These are phyloP conservation scores for Mesotaenium endlicherianum DNA, from an alignment of 139 green algal species.

Conservation along the genomic window DNA sequence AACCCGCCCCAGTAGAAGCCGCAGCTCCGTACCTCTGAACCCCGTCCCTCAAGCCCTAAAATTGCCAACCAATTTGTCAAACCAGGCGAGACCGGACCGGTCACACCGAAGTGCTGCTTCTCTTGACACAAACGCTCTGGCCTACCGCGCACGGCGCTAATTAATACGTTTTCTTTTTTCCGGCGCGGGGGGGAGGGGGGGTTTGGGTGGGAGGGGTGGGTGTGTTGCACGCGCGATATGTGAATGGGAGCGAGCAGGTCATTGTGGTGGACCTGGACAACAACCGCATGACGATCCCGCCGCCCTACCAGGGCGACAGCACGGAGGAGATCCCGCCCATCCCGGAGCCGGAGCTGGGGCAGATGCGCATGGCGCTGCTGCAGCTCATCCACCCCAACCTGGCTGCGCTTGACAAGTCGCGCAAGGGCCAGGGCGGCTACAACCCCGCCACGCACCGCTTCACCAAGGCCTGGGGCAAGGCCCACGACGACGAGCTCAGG, in stretches of 20 bases:
- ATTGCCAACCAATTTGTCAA: too few species aligned
- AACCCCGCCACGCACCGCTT: neutral
- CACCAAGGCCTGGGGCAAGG: slow-evolving; percentile 2
- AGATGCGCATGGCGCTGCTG: slow-evolving; percentile 1
- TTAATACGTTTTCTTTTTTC: too few species aligned
- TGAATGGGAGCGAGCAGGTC: slow-evolving; percentile 1
- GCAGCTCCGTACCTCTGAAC: too few species aligned
- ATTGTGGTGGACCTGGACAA: slow-evolving; percentile 31
- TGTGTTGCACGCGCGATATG: neutral
- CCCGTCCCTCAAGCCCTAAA: too few species aligned
- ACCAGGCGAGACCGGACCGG: too few species aligned
- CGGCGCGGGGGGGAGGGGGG: too few species aligned
- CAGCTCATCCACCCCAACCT: slow-evolving; percentile 13
- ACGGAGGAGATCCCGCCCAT: neutral
- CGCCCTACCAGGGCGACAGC: neutral
- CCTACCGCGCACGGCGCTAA: too few species aligned
- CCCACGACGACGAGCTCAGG: slow-evolving; percentile 26
- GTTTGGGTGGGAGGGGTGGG: too few species aligned
- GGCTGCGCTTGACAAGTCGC: slow-evolving; percentile 5
- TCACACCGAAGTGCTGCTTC: too few species aligned
- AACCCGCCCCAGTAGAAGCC: too few species aligned
- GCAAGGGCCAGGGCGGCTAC: neutral
- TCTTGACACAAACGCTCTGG: too few species aligned
- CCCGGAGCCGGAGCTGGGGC: slow-evolving; percentile 11
- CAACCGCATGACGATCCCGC: slow-evolving; percentile 18